phyloP scores from a whole-genome alignment of 1,139 yeast species.

The Sugiyamaella grinbergsii region DNA sequence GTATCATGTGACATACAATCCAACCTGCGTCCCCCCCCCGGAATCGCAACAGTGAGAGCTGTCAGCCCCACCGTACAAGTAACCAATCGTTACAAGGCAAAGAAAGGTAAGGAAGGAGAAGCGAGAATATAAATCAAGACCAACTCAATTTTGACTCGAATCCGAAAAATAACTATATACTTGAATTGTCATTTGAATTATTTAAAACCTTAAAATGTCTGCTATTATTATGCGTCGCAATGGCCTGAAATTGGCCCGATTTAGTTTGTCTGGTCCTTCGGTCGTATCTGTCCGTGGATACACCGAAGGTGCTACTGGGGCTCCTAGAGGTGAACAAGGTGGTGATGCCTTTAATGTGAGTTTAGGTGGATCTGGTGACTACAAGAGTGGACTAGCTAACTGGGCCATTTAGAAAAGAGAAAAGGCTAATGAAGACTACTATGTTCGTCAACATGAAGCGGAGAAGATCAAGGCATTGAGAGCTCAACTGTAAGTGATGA shows the following conservation, averaged over 20 bases:
- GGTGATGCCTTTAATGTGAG: constrained; percentile 56
- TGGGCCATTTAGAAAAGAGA: constrained; percentile 57
- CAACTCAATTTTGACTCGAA: too few species aligned
- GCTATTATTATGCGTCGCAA: constrained; percentile 16
- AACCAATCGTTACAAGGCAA: too few species aligned
- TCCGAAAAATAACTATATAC: too few species aligned
- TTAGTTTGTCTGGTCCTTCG: constrained; percentile 11
- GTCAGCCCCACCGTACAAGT: too few species aligned
- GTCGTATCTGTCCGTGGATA: constrained; percentile 10
- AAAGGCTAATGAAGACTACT: constrained; percentile 68
- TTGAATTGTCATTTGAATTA: too few species aligned
- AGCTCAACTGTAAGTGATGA: constrained; percentile 32
- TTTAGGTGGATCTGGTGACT: neutral
- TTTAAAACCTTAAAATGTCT: constrained; percentile 15
- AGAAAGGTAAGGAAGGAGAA: too few species aligned
- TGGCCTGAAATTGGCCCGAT: constrained; percentile 13
- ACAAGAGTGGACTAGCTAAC: neutral
- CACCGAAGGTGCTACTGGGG: constrained; percentile 57
- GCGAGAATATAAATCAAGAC: too few species aligned
- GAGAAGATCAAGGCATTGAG: constrained; percentile 59
- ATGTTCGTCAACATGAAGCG: constrained; percentile 62
- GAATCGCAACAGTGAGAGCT: too few species aligned
- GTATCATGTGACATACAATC: too few species aligned
- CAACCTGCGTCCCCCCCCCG: too few species aligned
- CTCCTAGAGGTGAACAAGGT: constrained; percentile 52